phyloP scores from a whole-genome alignment of 169 alveolate species.

The Condylostoma magnum region DNA sequence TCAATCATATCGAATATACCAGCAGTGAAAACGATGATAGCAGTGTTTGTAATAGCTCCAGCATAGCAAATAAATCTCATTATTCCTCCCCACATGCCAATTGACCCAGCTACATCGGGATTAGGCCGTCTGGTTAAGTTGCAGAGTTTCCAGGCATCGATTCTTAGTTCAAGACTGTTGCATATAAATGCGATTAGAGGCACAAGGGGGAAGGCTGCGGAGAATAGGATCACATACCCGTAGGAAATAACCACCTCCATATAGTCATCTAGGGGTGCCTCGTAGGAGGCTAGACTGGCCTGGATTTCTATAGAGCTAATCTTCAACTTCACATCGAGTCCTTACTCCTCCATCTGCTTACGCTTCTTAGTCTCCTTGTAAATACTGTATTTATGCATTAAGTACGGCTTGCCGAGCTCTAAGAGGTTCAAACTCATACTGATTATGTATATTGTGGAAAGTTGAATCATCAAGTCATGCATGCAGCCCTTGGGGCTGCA shows the following conservation, averaged over 20 bases:
- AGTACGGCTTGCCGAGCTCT: slow-evolving; percentile 32
- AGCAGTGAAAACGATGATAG: neutral
- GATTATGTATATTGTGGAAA: slow-evolving; percentile 39
- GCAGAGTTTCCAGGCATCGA: slow-evolving; percentile 34
- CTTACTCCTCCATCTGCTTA: neutral
- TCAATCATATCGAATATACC: neutral
- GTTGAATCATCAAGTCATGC: slow-evolving; percentile 46
- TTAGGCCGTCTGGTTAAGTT: slow-evolving; percentile 19
- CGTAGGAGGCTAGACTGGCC: neutral
- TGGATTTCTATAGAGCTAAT: neutral
- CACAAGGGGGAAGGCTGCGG: slow-evolving; percentile 48
- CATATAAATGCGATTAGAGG: slow-evolving; percentile 42
- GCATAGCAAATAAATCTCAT: neutral
- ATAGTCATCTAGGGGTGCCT: slow-evolving; percentile 42
- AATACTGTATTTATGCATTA: neutral
- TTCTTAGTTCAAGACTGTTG: slow-evolving; percentile 5
- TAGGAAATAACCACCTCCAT: slow-evolving; percentile 43
- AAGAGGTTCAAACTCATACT: slow-evolving; percentile 35
- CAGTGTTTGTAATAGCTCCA: slow-evolving; percentile 13
- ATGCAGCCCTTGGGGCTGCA: slow-evolving; percentile 38
- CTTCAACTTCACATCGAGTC: neutral
- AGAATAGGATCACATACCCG: slow-evolving; percentile 53
- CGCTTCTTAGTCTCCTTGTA: neutral
- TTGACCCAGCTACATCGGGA: neutral
- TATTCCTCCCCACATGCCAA: slow-evolving; percentile 24